Conservation (phyloP, 2,329 filamentous ascomycete species). For the Orbilia javanica region DNA sequence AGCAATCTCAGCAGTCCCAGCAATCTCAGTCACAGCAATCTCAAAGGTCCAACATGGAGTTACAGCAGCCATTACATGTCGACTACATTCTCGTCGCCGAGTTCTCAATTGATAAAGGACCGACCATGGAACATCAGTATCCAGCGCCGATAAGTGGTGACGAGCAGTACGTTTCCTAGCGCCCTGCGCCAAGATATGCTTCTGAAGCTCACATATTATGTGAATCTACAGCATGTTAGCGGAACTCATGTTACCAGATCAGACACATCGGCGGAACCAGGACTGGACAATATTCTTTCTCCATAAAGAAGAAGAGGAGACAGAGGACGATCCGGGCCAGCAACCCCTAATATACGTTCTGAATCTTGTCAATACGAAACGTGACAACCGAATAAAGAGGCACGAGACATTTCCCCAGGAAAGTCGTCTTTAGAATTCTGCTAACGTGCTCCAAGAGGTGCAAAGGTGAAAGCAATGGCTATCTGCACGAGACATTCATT, state of each 20-base stretch:
- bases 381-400: conserved; percentile 88
- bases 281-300: conserved; percentile 99
- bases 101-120: conserved; percentile 95
- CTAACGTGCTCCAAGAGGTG: conserved; percentile 73
- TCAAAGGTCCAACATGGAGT: conserved; percentile 62
- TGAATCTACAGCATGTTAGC: conserved; percentile 77
- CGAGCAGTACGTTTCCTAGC: conserved; percentile 72
- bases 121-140: conserved; percentile 98
- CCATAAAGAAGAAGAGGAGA: conserved; percentile 90
- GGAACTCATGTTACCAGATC: conserved; percentile 97
- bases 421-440: background rate
- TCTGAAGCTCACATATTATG: conserved; percentile 23
- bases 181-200: background rate
- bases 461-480: conserved; percentile 97
- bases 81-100: conserved; percentile 98
- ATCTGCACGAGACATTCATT: conserved; percentile 98
- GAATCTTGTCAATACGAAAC: conserved; percentile 97
- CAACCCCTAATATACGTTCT: conserved; percentile 96
- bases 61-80: conserved; percentile 81
- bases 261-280: conserved; percentile 92
- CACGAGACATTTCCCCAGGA: conserved; percentile 63
- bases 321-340: conserved; percentile 76
- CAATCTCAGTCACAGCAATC: conserved; percentile 60
- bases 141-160: conserved; percentile 94
- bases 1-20: conserved; percentile 34